Evolutionary conservation across 139 green algal species (phyloP).

Genomic region (Penium margaritaceum): DNA sequence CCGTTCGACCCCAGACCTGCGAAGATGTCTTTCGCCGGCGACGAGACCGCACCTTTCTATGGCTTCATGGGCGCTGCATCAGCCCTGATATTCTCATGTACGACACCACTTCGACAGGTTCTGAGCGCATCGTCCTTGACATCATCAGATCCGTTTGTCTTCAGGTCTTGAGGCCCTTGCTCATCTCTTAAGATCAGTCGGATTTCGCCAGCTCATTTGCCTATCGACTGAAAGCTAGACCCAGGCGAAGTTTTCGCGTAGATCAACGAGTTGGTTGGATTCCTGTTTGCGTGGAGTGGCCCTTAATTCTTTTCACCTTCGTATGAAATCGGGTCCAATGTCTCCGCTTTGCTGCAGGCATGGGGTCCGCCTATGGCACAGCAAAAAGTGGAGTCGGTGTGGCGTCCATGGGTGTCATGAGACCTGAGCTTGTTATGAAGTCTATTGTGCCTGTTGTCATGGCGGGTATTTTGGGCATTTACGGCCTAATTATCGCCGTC

Average conservation of each 20-base stretch:
- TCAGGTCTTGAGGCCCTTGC: background rate
- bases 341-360: constrained; percentile 58
- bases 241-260: too few relatives aligned
- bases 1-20: too few relatives aligned
- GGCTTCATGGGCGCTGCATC: constrained; percentile 89
- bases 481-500: constrained; percentile 98
- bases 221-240: too few relatives aligned
- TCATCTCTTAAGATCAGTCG: too few relatives aligned
- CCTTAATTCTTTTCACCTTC: background rate
- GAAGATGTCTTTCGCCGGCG: constrained; percentile 45
- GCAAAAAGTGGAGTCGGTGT: constrained; percentile 96
- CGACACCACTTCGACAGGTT: constrained; percentile 23
- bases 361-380: constrained; percentile 96
- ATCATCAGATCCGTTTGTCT: background rate
- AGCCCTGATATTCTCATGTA: constrained; percentile 93
- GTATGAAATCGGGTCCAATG: too few relatives aligned
- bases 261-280: too few relatives aligned
- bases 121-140: background rate
- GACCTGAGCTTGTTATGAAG: constrained; percentile 99
- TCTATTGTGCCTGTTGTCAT: constrained; percentile 98
- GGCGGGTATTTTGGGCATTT: constrained; percentile 98
- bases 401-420: constrained; percentile 97
- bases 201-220: too few relatives aligned
- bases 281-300: too few relatives aligned
- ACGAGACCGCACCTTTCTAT: constrained; percentile 78